Percentiles rank a stretch among this genome's conserved stretches.
These are phyloP conservation scores for Phoma herbarum DNA, from an alignment of 2,329 filamentous ascomycete genomes.

Conservation along the genomic window DNA sequence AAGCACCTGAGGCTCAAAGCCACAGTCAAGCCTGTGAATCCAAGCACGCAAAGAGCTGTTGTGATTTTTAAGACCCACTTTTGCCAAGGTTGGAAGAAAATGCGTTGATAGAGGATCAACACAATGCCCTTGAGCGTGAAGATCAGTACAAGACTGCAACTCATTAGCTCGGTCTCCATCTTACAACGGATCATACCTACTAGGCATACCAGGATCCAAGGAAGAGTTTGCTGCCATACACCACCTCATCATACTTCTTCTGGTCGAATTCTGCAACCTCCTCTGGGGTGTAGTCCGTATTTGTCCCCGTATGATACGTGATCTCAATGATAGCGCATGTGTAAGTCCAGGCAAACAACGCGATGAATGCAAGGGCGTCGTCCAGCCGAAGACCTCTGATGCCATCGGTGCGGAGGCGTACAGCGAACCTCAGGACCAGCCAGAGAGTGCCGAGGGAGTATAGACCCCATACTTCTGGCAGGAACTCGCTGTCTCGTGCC, in stretches of 20 bases:
- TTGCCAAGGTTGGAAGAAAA: conserved; percentile 23
- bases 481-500: conserved; percentile 15
- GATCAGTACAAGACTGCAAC: conserved; percentile 12
- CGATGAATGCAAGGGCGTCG: conserved; percentile 16
- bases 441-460: conserved; percentile 14
- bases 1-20: conserved; percentile 21
- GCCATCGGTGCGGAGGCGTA: conserved; percentile 11
- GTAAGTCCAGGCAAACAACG: conserved; percentile 16
- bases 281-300: conserved; percentile 17
- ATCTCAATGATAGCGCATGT: conserved; percentile 17
- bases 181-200: conserved; percentile 3
- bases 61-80: conserved; percentile 18
- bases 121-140: conserved; percentile 29
- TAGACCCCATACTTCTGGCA: conserved; percentile 17
- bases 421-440: conserved; percentile 12
- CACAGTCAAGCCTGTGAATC: conserved; percentile 12
- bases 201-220: conserved; percentile 25
- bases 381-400: conserved; percentile 9
- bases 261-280: conserved; percentile 19
- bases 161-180: not conserved
- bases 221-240: conserved; percentile 22
- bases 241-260: conserved; percentile 13
- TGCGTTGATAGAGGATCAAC: conserved; percentile 23
- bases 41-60: conserved; percentile 15
- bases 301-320: conserved; percentile 25